A percentile compares a stretch with the other conserved stretches of the same genome.
These are phyloP conservation scores for Pythium apleroticum DNA, from an alignment of 352 stramenopile species.

Conservation along the genomic window DNA sequence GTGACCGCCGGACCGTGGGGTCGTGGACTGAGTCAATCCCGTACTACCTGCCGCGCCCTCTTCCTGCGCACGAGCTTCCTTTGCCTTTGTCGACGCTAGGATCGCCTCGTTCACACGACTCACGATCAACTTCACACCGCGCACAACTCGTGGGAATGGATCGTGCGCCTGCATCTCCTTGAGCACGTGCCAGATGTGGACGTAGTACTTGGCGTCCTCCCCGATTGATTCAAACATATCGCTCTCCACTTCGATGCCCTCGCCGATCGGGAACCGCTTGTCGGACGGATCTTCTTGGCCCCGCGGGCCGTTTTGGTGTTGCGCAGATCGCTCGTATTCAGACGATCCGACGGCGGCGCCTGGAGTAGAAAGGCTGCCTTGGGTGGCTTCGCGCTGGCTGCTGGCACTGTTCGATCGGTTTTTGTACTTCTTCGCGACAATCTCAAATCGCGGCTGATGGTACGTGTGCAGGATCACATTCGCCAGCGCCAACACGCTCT, in stretches of 20 bases:
- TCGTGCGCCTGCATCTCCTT: slow-evolving; percentile 68
- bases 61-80: slow-evolving; percentile 2
- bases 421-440: slow-evolving; percentile 78
- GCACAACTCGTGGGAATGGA: slow-evolving; percentile 56
- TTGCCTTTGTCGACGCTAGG: slow-evolving; percentile 20
- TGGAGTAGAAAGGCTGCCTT: not conserved
- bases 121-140: slow-evolving; percentile 40
- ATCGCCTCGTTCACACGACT: slow-evolving; percentile 35
- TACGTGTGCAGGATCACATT: slow-evolving; percentile 87
- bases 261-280: slow-evolving; percentile 26
- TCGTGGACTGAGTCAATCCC: not conserved
- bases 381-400: not conserved
- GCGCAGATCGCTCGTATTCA: not conserved
- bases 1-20: slow-evolving; percentile 5
- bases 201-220: slow-evolving; percentile 58
- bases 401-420: slow-evolving; percentile 38
- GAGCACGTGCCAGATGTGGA: slow-evolving; percentile 63
- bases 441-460: slow-evolving; percentile 84
- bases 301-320: not conserved
- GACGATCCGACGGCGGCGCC: not conserved
- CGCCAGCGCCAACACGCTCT: slow-evolving; percentile 82
- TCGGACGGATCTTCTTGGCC: slow-evolving; percentile 1
- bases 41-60: not conserved
- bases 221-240: slow-evolving; percentile 25
- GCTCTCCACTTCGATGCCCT: slow-evolving; percentile 25